These are phyloP conservation scores for Botrytis fragariae DNA, from an alignment of 2,329 filamentous ascomycete species.

Conservation along the genomic window DNA sequence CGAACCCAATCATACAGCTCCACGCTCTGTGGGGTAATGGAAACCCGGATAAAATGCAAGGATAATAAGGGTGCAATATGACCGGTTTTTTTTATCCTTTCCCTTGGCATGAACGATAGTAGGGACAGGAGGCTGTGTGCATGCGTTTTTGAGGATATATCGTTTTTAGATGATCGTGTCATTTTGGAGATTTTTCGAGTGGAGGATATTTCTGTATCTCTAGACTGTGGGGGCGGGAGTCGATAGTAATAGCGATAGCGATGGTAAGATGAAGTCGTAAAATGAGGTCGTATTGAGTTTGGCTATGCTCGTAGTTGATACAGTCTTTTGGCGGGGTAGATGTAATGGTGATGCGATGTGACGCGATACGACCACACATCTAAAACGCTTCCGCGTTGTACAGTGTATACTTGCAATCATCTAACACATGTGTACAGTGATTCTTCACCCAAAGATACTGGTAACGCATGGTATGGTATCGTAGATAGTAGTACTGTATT, in stretches of 20 bases:
- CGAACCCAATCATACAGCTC: not conserved
- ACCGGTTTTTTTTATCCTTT: not conserved
- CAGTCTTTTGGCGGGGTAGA: not conserved
- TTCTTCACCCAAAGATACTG: slow-evolving; percentile 1
- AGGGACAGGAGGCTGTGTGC: slow-evolving; percentile 7
- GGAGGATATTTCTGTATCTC: not conserved
- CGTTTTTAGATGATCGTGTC: not conserved
- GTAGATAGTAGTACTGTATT: slow-evolving; percentile 9
- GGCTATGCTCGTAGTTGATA: not conserved
- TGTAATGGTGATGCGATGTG: not conserved
- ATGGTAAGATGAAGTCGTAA: not conserved
- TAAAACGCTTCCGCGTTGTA: not conserved
- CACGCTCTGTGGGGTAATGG: slow-evolving; percentile 3
- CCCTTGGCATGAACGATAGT: not conserved
- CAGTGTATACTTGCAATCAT: not conserved
- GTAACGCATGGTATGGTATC: not conserved
- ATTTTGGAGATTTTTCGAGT: not conserved
- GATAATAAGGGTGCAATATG: not conserved
- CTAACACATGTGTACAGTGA: not conserved
- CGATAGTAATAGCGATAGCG: not conserved
- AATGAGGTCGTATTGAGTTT: slow-evolving; percentile 10
- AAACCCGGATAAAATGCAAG: slow-evolving; percentile 1
- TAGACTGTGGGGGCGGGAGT: not conserved
- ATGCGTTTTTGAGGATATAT: slow-evolving; percentile 9
- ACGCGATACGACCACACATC: not conserved